Percentiles rank a stretch among this genome's conserved stretches.
Evolutionary conservation across 192 early-diverging fungal species (phyloP).

Genomic region (Coemansia guatemalensis): DNA sequence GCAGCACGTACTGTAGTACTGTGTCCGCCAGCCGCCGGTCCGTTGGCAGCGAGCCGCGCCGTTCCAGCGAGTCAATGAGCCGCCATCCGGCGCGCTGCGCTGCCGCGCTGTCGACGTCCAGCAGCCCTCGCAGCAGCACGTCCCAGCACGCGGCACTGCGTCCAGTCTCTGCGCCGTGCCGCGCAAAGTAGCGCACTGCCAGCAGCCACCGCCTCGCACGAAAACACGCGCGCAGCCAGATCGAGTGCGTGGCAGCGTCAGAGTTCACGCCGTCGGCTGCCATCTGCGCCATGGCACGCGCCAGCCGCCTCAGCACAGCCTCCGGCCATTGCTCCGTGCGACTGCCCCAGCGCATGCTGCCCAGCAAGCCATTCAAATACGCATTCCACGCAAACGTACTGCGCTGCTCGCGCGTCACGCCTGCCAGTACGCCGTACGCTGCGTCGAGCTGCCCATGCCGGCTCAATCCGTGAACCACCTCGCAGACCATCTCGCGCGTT

Average conservation of each 20-base stretch:
- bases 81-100: constrained; percentile 34
- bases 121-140: constrained; percentile 26
- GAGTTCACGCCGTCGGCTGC: constrained; percentile 10
- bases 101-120: neutral
- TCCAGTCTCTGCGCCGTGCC: constrained; percentile 5
- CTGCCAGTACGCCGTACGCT: constrained; percentile 15
- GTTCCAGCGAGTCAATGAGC: constrained; percentile 26
- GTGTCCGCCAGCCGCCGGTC: constrained; percentile 38
- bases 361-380: constrained; percentile 34
- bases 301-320: constrained; percentile 7
- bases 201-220: constrained; percentile 20
- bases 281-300: constrained; percentile 18
- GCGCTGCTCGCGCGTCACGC: neutral
- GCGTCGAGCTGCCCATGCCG: constrained; percentile 12
- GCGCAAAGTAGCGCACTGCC: constrained; percentile 20
- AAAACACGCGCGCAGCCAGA: constrained; percentile 51
- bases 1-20: constrained; percentile 19
- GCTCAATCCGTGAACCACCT: constrained; percentile 32
- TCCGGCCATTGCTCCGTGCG: neutral
- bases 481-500: constrained; percentile 37
- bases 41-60: too few relatives aligned
- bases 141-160: constrained; percentile 41
- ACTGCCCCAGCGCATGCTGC: constrained; percentile 1
- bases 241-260: constrained; percentile 28
- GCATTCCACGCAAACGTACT: constrained; percentile 34